Evolutionary conservation across 495 filamentous ascomycete species (phyloP).

Genomic region (Aspergillus steynii): DNA sequence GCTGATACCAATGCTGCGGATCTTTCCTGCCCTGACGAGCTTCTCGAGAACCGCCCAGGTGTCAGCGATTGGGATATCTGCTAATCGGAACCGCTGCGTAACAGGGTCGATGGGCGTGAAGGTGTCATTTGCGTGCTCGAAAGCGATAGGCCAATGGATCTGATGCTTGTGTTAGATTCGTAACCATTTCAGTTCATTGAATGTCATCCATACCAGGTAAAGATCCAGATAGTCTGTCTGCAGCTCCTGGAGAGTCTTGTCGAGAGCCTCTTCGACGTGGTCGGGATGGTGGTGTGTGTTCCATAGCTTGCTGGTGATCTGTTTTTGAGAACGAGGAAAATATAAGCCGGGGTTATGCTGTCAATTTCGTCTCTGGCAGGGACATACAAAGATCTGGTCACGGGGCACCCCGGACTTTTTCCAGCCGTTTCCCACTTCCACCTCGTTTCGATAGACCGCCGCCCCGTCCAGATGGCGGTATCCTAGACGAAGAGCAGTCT

Average conservation of each 20-base stretch:
- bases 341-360: not conserved
- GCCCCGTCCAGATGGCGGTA: constrained; percentile 48
- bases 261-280: constrained; percentile 38
- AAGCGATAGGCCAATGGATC: constrained; percentile 44
- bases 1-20: constrained; percentile 76
- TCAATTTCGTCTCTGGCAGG: not conserved
- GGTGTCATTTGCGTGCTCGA: constrained; percentile 66
- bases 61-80: constrained; percentile 34
- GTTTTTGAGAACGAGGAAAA: constrained; percentile 1
- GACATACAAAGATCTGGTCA: constrained; percentile 44
- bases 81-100: constrained; percentile 37
- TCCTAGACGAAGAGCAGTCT: constrained; percentile 45
- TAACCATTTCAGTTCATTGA: not conserved
- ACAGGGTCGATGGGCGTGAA: constrained; percentile 34
- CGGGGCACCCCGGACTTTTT: constrained; percentile 43
- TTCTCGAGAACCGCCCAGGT: constrained; percentile 76
- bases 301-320: constrained; percentile 47
- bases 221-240: constrained; percentile 47
- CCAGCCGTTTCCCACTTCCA: constrained; percentile 45
- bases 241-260: constrained; percentile 44
- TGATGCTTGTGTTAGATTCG: not conserved
- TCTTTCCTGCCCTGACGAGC: constrained; percentile 64
- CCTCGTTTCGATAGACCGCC: constrained; percentile 43
- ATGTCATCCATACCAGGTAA: constrained; percentile 40
- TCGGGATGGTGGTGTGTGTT: constrained; percentile 47